phyloP scores from a whole-genome alignment of 371 early-diverging fungal species.

The Mortierella sp. region DNA sequence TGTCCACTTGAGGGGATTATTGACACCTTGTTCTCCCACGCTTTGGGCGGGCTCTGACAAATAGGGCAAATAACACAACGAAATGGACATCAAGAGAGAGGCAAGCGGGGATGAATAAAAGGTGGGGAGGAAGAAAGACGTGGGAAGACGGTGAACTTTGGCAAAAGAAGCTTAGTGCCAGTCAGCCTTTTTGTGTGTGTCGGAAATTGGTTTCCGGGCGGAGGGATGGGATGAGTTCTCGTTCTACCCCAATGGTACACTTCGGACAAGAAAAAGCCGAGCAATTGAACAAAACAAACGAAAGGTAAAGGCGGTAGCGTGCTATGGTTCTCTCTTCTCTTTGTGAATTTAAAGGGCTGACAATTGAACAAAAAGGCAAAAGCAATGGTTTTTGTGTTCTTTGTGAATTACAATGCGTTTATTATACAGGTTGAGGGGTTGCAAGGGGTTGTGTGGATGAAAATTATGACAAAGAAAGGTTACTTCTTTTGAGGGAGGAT shows the following conservation, averaged over 20 bases:
- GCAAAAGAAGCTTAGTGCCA: not conserved
- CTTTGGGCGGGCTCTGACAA: not conserved
- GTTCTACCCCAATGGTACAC: not conserved
- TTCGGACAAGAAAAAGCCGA: slow-evolving; percentile 3
- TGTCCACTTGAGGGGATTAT: slow-evolving; percentile 13
- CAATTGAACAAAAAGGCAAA: no score
- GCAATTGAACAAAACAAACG: not conserved
- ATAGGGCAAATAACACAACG: not conserved
- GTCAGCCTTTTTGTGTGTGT: not conserved
- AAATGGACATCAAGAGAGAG: not conserved
- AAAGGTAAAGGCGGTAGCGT: no score
- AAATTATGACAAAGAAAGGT: not conserved
- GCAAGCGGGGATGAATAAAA: not conserved
- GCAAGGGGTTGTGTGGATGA: not conserved
- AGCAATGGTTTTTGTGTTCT: not conserved
- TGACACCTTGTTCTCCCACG: not conserved
- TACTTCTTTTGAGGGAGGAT: not conserved
- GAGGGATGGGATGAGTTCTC: not conserved
- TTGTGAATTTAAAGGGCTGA: no score
- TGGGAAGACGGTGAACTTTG: not conserved
- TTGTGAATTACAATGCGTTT: not conserved
- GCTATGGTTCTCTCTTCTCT: no score
- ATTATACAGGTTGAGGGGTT: not conserved
- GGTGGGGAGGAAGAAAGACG: not conserved
- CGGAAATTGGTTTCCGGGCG: slow-evolving; percentile 2